Conservation (phyloP, 2,329 filamentous ascomycete genomes). For the Plenodomus biglobosus region DNA sequence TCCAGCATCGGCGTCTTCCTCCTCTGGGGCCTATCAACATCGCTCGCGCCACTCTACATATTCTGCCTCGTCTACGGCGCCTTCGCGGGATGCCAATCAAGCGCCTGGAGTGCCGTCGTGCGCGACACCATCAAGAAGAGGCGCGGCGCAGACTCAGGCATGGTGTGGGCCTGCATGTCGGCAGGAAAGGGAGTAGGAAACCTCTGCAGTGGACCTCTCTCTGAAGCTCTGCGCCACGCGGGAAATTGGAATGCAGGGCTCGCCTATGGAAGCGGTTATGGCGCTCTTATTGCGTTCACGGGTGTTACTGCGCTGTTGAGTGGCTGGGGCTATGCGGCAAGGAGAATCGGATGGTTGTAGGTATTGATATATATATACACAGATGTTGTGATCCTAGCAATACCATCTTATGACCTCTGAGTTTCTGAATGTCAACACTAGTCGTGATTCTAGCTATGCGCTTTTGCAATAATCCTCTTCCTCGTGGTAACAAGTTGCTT, state of each 20-base stretch:
- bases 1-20: constrained; percentile 45
- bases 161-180: constrained; percentile 53
- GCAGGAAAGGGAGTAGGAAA: constrained; percentile 56
- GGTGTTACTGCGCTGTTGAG: constrained; percentile 44
- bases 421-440: too few species aligned
- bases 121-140: constrained; percentile 45
- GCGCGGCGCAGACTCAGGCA: constrained; percentile 47
- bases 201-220: constrained; percentile 55
- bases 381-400: too few species aligned
- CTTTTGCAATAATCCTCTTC: too few species aligned
- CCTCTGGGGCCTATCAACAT: constrained; percentile 52
- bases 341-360: constrained; percentile 37
- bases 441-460: too few species aligned
- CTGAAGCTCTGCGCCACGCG: constrained; percentile 48
- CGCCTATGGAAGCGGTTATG: constrained; percentile 50
- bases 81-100: constrained; percentile 45
- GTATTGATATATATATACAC: too few species aligned
- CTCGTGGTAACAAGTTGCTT: background rate
- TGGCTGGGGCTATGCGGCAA: constrained; percentile 35
- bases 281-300: constrained; percentile 47
- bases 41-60: constrained; percentile 44
- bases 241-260: constrained; percentile 41
- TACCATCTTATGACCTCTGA: too few species aligned
- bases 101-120: constrained; percentile 51
- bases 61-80: constrained; percentile 49